Base-by-base conservation (phyloP, 2,329 filamentous ascomycete species). In the Penicillium sp. region DNA sequence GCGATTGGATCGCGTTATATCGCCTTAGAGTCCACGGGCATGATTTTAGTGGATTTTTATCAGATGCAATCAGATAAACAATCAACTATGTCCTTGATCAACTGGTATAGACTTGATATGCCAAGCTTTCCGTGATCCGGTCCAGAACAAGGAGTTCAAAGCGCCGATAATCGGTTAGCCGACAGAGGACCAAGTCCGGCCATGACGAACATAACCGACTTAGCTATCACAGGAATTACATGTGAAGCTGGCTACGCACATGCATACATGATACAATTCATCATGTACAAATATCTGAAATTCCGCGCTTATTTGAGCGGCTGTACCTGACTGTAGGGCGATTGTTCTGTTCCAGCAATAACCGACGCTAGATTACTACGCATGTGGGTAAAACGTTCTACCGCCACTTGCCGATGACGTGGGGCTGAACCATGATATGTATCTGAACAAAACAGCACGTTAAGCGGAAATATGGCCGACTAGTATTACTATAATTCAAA, bases 361-460 rank as follows among this genome's bases (percentile, higher is more conserved):
- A 14, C 33, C 31, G 48, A n/a, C 11, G 21, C 27, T 48, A 7
- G 9, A 37, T 21, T 31, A 41, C 47, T 27, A 37, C 35, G 31
- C 13, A 33, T 27, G 24, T 57, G 56, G 62, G 63, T 56, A 64
- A 63, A 65, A 58, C 35, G 58, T 65, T 61, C 58, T 57, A 61
- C 63, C 63, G 64, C 48, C 27, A 29, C 48, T 21, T 33, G 33
- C 48, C 48, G 39, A 48, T 46, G 56, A 26, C n/a, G 16, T 44
- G 14, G 14, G 44, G 53, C 52, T n/a, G 6, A 19, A 52, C 24
- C 26, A 22, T 19, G 2, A 21, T 22, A 21, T 22, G 3, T 5
- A 41, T 41, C n/a, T 39, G 4, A 19, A 21, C 39, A 5, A 22
- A 9, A 14, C 10, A 19, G 22, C 19, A 13, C 5, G 19, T 7